Conservation (phyloP, 2,329 filamentous ascomycete genomes). For the Phialophora verrucosa region DNA sequence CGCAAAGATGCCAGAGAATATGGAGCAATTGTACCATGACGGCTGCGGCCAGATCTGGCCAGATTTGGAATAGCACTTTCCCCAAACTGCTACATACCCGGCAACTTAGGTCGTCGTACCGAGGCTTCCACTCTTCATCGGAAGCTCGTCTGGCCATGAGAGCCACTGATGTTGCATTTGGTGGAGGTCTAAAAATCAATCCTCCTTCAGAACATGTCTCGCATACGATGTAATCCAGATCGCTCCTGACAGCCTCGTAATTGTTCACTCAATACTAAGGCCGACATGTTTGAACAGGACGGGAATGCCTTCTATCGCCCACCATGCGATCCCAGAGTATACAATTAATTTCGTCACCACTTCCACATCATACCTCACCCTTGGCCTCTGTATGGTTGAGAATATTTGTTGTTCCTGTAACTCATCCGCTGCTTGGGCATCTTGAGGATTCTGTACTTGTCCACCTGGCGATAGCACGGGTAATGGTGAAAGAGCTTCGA, state of each 20-base stretch:
- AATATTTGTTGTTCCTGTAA: conserved; percentile 79
- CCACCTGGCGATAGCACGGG: conserved; percentile 11
- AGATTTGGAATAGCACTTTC: no score
- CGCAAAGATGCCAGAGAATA: not conserved
- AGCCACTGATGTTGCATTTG: not conserved
- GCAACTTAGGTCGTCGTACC: no score
- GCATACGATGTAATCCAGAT: not conserved
- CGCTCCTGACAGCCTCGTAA: not conserved
- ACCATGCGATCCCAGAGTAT: conserved; percentile 89
- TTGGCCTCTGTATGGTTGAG: conserved; percentile 78
- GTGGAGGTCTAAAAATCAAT: not conserved
- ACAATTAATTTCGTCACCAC: conserved; percentile 96
- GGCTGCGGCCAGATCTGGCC: no score
- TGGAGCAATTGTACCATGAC: not conserved
- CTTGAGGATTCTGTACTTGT: conserved; percentile 31
- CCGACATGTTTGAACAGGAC: conserved; percentile 66
- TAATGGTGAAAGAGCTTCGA: conserved; percentile 25
- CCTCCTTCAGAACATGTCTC: not conserved
- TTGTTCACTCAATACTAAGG: conserved; percentile 28
- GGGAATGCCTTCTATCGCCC: conserved; percentile 77
- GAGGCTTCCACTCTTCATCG: not conserved
- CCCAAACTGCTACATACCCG: no score
- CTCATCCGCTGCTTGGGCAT: conserved; percentile 40
- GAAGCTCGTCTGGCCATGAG: not conserved
- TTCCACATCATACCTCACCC: conserved; percentile 97